Base-by-base conservation (phyloP, 1,284 basidiomycete genomes). In the Puccinia hordei region DNA sequence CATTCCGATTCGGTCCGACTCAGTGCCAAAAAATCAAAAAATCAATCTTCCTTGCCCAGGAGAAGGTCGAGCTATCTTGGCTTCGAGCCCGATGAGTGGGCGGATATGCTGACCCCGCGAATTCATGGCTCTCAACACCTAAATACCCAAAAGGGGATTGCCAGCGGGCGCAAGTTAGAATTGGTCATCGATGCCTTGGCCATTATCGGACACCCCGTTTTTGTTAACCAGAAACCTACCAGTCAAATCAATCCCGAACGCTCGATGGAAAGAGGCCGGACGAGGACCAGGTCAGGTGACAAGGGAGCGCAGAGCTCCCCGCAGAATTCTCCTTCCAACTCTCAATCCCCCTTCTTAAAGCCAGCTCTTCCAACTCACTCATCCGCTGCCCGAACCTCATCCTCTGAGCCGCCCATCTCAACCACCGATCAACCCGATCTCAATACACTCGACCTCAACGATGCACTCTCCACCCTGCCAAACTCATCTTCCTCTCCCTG, bases 151-250 rank as follows among this genome's bases (percentile, higher is more conserved):
- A 38, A 65, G 46, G 63, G 44, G 5, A 66, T 65, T 27, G 33
- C 30, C 22, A 79, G 38, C 41, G 76, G 76, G 1, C 71, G 59
- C 0, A 81, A 81, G 61, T 63, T 81, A 19, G 71, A 81, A 74
- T 49, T 81, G 19, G 79, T 73, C 27, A 81, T 81, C 33, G 79
- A 81, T 38, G 57, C 57, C 19, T 51, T 81, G 15, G 79, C 79
- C 35, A 66, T 81, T 51, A 81, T 81, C n/a, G 79, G 24, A 33
- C 79, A 81, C 65, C 79, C 79, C 46, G 71, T 73, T 8, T 44
- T 72, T 1, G 33, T 80, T 44, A 80, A 46, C 51, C 69, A 80
- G 38, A 46, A 73, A 51, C 53, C 72, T 33, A 65, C 49, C 27
- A 49, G 46, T 63, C 33, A 55, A 44, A 13, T 15, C 33, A n/a